Conservation (phyloP, 2,329 filamentous ascomycete genomes). For the Aspergillus intermedius region DNA sequence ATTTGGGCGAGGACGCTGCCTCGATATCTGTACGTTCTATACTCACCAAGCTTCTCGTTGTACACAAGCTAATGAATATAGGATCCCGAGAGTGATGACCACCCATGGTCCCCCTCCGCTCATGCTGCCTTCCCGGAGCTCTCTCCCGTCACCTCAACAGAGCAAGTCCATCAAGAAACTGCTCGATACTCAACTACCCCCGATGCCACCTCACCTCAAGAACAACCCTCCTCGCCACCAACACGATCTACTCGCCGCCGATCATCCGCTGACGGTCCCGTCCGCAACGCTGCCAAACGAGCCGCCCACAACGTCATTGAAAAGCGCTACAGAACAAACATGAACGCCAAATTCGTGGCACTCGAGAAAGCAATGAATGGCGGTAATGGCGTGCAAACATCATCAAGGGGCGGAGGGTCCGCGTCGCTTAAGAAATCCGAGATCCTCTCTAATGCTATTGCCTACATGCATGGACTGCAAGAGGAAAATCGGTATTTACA, state of each 20-base stretch:
- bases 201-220: constrained; percentile 8
- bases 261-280: constrained; percentile 5
- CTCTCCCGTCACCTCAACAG: constrained; percentile 6
- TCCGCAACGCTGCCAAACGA: constrained; percentile 33
- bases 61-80: constrained; percentile 6
- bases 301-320: constrained; percentile 38
- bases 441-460: constrained; percentile 30
- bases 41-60: too few species aligned
- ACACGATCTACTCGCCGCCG: constrained; percentile 1
- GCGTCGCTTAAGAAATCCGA: constrained; percentile 34
- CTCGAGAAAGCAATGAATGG: constrained; percentile 31
- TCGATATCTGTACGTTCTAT: constrained; percentile 8
- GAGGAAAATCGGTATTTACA: constrained; percentile 27
- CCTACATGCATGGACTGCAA: constrained; percentile 31
- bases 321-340: constrained; percentile 38
- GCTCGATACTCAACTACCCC: constrained; percentile 23
- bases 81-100: constrained; percentile 32
- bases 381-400: constrained; percentile 16
- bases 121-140: constrained; percentile 14
- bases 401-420: constrained; percentile 17
- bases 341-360: constrained; percentile 37
- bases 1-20: constrained; percentile 21
- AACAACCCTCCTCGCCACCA: constrained; percentile 9
- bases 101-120: constrained; percentile 21
- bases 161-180: constrained; percentile 15